These are phyloP conservation scores for Neurospora tetrasperma DNA, from an alignment of 495 filamentous ascomycete species.

Conservation along the genomic window DNA sequence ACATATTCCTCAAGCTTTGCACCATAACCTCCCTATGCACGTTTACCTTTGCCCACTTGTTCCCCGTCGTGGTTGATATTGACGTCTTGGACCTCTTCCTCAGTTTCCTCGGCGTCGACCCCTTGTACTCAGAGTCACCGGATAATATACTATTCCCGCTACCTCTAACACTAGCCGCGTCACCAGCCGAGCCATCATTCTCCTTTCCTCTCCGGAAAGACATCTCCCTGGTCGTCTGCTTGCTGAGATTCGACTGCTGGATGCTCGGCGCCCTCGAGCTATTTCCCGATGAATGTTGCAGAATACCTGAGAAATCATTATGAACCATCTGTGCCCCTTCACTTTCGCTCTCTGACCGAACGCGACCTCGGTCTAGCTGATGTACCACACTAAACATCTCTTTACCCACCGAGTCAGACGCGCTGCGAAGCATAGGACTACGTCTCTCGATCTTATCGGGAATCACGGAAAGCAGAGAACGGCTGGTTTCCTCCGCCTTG, in stretches of 20 bases:
- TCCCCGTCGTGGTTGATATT: neutral
- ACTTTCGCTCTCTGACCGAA: neutral
- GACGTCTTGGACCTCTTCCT: slow-evolving; percentile 4
- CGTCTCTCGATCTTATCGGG: slow-evolving; percentile 27
- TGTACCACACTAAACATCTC: slow-evolving; percentile 6
- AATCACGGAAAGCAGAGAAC: slow-evolving; percentile 25
- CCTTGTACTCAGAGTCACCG: neutral
- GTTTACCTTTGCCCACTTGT: slow-evolving; percentile 24
- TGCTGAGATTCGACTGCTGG: slow-evolving; percentile 5
- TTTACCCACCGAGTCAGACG: neutral
- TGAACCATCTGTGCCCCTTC: neutral
- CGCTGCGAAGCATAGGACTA: slow-evolving; percentile 2
- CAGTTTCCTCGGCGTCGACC: slow-evolving; percentile 12
- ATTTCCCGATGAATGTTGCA: slow-evolving; percentile 8
- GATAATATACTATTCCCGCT: neutral
- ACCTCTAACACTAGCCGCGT: neutral
- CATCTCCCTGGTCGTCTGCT: slow-evolving; percentile 15
- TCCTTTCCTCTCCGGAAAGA: slow-evolving; percentile 14
- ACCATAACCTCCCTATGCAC: slow-evolving; percentile 29
- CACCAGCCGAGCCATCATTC: slow-evolving; percentile 4
- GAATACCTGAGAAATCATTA: neutral
- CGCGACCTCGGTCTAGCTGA: neutral
- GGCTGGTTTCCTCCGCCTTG: slow-evolving; percentile 3
- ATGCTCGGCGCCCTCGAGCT: slow-evolving; percentile 10
- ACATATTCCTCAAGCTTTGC: slow-evolving; percentile 33